Evolutionary conservation across 192 early-diverging fungal species (phyloP).

Genomic region (Linnemannia schmuckeri): DNA sequence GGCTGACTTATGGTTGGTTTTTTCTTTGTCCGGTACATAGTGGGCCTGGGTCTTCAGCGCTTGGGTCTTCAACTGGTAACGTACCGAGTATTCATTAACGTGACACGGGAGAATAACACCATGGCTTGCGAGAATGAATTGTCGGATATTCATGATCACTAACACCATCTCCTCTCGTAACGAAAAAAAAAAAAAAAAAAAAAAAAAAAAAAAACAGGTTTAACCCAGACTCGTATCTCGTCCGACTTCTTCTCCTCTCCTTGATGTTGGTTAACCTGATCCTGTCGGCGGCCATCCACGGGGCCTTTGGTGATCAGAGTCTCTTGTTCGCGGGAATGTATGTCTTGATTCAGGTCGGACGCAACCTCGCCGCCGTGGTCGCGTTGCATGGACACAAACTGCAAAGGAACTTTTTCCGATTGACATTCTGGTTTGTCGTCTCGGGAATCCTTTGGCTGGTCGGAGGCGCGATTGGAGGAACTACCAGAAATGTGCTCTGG

Average conservation of each 20-base stretch:
- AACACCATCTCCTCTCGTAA: background rate
- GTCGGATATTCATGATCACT: background rate
- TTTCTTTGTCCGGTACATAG: background rate
- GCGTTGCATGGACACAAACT: slow-evolving; percentile 35
- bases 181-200: slow-evolving; percentile 2
- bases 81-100: background rate
- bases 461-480: slow-evolving; percentile 42
- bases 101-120: background rate
- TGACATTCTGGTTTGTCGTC: slow-evolving; percentile 14
- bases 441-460: slow-evolving; percentile 37
- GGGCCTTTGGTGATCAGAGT: slow-evolving; percentile 12
- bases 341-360: slow-evolving; percentile 34
- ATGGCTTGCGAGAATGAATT: background rate
- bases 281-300: slow-evolving; percentile 31
- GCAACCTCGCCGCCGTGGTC: slow-evolving; percentile 12
- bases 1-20: background rate
- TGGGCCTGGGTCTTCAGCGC: slow-evolving; percentile 43
- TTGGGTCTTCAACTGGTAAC: slow-evolving; percentile 37
- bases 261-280: slow-evolving; percentile 40
- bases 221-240: slow-evolving; percentile 52
- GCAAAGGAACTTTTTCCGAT: slow-evolving; percentile 31
- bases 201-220: slow-evolving; percentile 42
- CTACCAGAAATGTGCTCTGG: slow-evolving; percentile 37
- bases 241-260: slow-evolving; percentile 20
- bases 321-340: slow-evolving; percentile 36